Evolutionary conservation across 2,329 filamentous ascomycete genomes (phyloP), one percentile per base, ranked within the genome.

Genomic region (Fusarium verticillioides): DNA sequence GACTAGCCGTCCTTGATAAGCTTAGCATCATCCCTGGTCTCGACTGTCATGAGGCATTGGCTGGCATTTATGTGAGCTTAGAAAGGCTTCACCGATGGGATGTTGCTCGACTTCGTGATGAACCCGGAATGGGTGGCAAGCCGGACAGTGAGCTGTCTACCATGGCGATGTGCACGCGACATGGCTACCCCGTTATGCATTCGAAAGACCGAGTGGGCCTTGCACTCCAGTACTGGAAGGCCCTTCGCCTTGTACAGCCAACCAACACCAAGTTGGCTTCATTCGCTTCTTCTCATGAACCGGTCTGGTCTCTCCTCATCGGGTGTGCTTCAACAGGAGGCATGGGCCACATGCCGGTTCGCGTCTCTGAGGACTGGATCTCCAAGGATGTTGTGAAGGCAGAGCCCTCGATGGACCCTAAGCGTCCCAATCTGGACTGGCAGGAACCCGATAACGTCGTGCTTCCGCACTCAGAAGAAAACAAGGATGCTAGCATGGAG

Each of bases 181-280:
- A 93, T 78, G 94, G 94, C 4, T 86, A 86, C 36, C 93, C 94
- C 0, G 83, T 87, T 36, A 92, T 96, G 88, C 93, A 96, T 81
- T 87, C 87, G 19, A 86, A 90, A 57, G 87, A 87, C 28, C 88
- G 87, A 56, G 84, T 96, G 32, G 94, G 94, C 2, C 83, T 96
- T 63, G 90, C 88, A 54, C 77, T 96, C 43, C 92, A 94, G 72
- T 97, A 96, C 80, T 96, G 94, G 94, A 91, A 90, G 80, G 87
- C 92, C 75, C 84, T 86, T 62, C 86, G 88, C 52, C 84, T 87
- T 52, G 80, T 89, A 21, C 82, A 79, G 6, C 80, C 81, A 10
- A 79, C 77, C 5, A 81, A 74, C 52, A 80, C 81, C 52, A 79
- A 81, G 23, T 80, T 83, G 37, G 79, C 84, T 23, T 76, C 79